Percentiles rank a stretch among this genome's conserved stretches.
These are phyloP conservation scores for Mikania micrantha DNA, from an alignment of 129 eudicot genomes.

Conservation along the genomic window DNA sequence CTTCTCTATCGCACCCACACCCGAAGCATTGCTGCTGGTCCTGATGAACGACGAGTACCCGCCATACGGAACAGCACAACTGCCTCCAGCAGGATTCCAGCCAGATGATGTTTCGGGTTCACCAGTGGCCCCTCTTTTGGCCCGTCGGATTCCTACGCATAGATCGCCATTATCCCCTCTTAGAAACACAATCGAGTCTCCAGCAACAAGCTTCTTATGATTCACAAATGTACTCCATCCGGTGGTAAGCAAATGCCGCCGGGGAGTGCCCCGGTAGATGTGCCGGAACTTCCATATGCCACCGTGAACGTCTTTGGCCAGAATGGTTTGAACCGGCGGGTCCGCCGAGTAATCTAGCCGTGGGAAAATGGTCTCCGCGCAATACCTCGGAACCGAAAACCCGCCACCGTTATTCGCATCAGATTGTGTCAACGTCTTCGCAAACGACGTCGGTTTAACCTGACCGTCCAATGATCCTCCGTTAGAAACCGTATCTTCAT, in stretches of 20 bases:
- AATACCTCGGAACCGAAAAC: constrained; percentile 88
- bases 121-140: constrained; percentile 72
- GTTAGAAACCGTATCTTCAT: constrained; percentile 34
- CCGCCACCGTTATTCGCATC: constrained; percentile 99
- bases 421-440: constrained; percentile 87
- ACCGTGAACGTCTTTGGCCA: constrained; percentile 96
- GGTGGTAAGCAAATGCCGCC: constrained; percentile 87
- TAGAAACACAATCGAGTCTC: constrained; percentile 88
- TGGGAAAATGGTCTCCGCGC: constrained; percentile 94
- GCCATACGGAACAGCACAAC: constrained; percentile 53
- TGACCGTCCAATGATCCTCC: constrained; percentile 37
- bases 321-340: constrained; percentile 88
- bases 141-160: constrained; percentile 87
- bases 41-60: constrained; percentile 57
- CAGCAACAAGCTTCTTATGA: constrained; percentile 90
- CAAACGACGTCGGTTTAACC: constrained; percentile 79
- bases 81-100: constrained; percentile 75
- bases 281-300: constrained; percentile 90
- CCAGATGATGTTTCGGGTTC: constrained; percentile 55
- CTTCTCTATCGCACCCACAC: constrained; percentile 27
- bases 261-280: constrained; percentile 86
- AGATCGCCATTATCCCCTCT: constrained; percentile 87
- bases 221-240: constrained; percentile 99
- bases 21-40: constrained; percentile 18
- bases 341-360: constrained; percentile 82